These are phyloP conservation scores for Colletotrichum paranaense DNA, from an alignment of 2,329 filamentous ascomycete species.

Conservation along the genomic window DNA sequence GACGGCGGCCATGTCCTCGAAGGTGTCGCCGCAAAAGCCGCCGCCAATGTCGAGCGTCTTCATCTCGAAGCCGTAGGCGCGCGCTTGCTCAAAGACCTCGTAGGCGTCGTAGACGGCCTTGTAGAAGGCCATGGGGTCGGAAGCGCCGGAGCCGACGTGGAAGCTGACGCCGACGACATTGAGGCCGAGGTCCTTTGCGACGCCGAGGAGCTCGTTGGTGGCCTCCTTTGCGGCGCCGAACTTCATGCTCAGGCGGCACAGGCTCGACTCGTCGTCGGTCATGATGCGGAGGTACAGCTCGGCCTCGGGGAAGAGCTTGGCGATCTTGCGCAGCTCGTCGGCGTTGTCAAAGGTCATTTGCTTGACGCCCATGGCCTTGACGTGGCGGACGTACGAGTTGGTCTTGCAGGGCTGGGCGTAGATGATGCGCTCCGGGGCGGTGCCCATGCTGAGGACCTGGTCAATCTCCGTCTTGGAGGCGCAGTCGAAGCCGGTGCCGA, in stretches of 20 bases:
- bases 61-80: conserved; percentile 79
- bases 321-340: conserved; percentile 98
- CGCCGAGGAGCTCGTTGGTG: conserved; percentile 78
- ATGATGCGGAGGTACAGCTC: conserved; percentile 95
- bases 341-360: conserved; percentile 99
- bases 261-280: conserved; percentile 93
- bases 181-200: conserved; percentile 85
- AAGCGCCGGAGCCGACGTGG: conserved; percentile 96
- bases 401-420: conserved; percentile 99
- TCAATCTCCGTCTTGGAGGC: conserved; percentile 98
- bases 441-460: conserved; percentile 83
- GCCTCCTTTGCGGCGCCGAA: conserved; percentile 92
- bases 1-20: conserved; percentile 88
- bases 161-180: conserved; percentile 97
- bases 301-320: conserved; percentile 87
- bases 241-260: conserved; percentile 97
- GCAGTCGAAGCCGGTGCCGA: conserved; percentile 97
- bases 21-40: conserved; percentile 90
- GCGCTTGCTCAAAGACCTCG: conserved; percentile 87
- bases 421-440: conserved; percentile 92
- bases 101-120: conserved; percentile 93
- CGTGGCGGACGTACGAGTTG: conserved; percentile 95
- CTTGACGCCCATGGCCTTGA: conserved; percentile 84
- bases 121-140: conserved; percentile 90
- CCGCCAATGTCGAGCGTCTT: conserved; percentile 94